These are phyloP conservation scores for Papilionanthe hybrid DNA, from an alignment of 116 monocot genomes.

Conservation along the genomic window DNA sequence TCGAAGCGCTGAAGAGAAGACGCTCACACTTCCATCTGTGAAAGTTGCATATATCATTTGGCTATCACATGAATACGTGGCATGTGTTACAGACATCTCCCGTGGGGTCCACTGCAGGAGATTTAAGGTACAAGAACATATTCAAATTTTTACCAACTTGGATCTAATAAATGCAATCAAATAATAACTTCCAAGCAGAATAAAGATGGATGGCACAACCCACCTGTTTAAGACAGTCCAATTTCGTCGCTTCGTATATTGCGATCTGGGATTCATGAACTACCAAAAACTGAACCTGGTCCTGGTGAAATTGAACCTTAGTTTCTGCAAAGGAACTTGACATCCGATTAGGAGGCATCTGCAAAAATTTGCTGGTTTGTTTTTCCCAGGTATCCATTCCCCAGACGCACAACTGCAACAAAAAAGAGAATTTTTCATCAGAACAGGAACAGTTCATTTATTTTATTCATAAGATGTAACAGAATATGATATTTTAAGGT, in stretches of 20 bases:
- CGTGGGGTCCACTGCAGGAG: conserved; percentile 21
- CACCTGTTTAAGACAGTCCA: conserved; percentile 42
- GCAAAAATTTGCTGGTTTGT: conserved; percentile 25
- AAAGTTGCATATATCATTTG: conserved; percentile 41
- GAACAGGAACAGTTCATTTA: background rate
- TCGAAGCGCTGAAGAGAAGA: conserved; percentile 21
- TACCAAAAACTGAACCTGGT: conserved; percentile 34
- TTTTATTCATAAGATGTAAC: background rate
- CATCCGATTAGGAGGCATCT: conserved; percentile 20
- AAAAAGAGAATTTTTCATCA: background rate
- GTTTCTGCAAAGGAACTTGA: conserved; percentile 23
- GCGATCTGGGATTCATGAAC: conserved; percentile 36
- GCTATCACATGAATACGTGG: conserved; percentile 39
- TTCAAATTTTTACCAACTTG: background rate
- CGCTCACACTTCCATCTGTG: conserved; percentile 22
- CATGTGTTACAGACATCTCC: conserved; percentile 30
- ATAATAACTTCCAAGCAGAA: background rate
- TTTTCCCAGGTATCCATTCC: conserved; percentile 38
- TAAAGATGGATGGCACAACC: background rate
- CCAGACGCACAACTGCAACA: conserved; percentile 36
- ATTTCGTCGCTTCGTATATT: conserved; percentile 40
- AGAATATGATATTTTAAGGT: too few species aligned
- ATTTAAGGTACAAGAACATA: background rate
- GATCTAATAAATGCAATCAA: too few species aligned
- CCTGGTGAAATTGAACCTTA: conserved; percentile 38